Evolutionary conservation across 768 basidiomycete species (phyloP).

Genomic region (Suillus fuscotomentosus): DNA sequence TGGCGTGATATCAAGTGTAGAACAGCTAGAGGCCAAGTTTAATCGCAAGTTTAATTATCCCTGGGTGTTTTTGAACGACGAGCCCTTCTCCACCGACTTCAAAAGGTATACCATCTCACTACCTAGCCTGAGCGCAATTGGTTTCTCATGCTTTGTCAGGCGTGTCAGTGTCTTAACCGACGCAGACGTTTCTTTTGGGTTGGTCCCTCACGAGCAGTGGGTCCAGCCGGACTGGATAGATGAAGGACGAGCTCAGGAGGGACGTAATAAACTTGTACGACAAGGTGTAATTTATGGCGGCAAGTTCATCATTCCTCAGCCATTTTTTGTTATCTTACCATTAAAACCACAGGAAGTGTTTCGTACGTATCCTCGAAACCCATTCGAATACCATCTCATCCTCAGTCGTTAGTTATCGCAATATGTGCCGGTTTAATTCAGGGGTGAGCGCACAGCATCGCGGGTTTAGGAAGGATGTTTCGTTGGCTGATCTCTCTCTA

Average conservation of each 20-base stretch:
- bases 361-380: slow-evolving; percentile 31
- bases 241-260: slow-evolving; percentile 54
- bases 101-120: slow-evolving; percentile 32
- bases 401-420: slow-evolving; percentile 48
- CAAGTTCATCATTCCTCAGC: slow-evolving; percentile 20
- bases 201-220: slow-evolving; percentile 64
- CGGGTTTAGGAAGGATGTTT: not conserved
- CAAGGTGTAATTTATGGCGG: slow-evolving; percentile 51
- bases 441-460: slow-evolving; percentile 40
- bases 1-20: slow-evolving; percentile 46
- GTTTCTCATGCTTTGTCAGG: slow-evolving; percentile 26
- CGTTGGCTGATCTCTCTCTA: slow-evolving; percentile 8
- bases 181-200: slow-evolving; percentile 49
- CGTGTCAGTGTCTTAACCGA: slow-evolving; percentile 37
- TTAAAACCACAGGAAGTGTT: slow-evolving; percentile 36
- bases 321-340: slow-evolving; percentile 3
- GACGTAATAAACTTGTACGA: slow-evolving; percentile 49
- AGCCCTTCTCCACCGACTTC: slow-evolving; percentile 53
- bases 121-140: not conserved
- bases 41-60: slow-evolving; percentile 59
- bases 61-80: slow-evolving; percentile 66
- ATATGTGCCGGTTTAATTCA: slow-evolving; percentile 78
- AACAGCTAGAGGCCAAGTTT: slow-evolving; percentile 56
- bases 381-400: not conserved
- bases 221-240: slow-evolving; percentile 73